A percentile compares a stretch with the other conserved stretches of the same genome.
phyloP scores from a whole-genome alignment of 2,329 filamentous ascomycete species.

The Triangularia setosa region DNA sequence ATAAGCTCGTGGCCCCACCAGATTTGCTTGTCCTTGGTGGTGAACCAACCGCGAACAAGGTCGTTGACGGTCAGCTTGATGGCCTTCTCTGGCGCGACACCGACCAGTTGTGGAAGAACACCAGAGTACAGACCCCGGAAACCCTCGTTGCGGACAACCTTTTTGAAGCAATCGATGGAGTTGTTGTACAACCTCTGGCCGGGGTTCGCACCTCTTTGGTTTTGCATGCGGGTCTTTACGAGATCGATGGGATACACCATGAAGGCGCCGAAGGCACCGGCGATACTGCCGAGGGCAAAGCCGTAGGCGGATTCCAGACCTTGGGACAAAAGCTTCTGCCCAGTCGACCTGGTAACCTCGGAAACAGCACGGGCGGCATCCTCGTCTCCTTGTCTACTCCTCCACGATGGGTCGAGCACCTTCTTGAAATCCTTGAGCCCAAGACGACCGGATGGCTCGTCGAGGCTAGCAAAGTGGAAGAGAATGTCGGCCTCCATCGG shows the following conservation, averaged over 20 bases:
- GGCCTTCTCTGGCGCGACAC: constrained; percentile 98
- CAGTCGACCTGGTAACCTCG: constrained; percentile 49
- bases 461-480: constrained; percentile 94
- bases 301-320: constrained; percentile 79
- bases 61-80: constrained; percentile 99
- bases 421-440: constrained; percentile 84
- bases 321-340: constrained; percentile 56
- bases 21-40: constrained; percentile 72
- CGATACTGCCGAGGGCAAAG: constrained; percentile 83
- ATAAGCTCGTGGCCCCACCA: constrained; percentile 68
- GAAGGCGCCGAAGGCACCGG: constrained; percentile 95
- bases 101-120: constrained; percentile 89
- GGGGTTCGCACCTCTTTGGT: constrained; percentile 78
- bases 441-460: constrained; percentile 82
- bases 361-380: constrained; percentile 41
- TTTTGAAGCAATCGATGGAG: constrained; percentile 89
- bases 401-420: constrained; percentile 91
- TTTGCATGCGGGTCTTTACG: constrained; percentile 98
- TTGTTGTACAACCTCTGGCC: constrained; percentile 94
- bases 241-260: constrained; percentile 99
- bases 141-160: constrained; percentile 91
- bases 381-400: constrained; percentile 51
- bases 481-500: constrained; percentile 98
- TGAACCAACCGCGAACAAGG: constrained; percentile 72
- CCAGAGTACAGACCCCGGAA: constrained; percentile 88